These are phyloP conservation scores for Fusarium zealandicum DNA, from an alignment of 2,329 filamentous ascomycete genomes.

Conservation along the genomic window DNA sequence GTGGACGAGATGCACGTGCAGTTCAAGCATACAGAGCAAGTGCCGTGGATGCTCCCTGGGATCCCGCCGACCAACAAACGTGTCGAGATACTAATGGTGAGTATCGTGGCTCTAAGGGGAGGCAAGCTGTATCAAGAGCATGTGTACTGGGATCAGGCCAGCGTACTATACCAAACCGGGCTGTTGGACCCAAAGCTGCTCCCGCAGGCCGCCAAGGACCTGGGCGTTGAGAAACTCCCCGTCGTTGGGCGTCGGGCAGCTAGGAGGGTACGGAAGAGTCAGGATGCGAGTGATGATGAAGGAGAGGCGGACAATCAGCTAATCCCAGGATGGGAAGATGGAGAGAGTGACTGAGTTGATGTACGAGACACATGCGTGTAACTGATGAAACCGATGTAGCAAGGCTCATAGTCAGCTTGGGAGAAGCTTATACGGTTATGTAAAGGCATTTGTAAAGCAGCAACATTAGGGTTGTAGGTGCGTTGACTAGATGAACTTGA, in stretches of 20 bases:
- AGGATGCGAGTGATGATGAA: conserved; percentile 42
- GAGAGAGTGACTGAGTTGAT: not conserved
- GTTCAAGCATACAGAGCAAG: conserved; percentile 63
- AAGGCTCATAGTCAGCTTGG: too few relatives aligned
- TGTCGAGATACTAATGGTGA: conserved; percentile 64
- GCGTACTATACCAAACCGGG: conserved; percentile 65
- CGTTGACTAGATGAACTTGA: too few relatives aligned
- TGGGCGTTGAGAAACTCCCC: conserved; percentile 49
- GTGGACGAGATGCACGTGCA: conserved; percentile 68
- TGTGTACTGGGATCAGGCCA: conserved; percentile 70
- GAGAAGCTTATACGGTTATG: too few relatives aligned
- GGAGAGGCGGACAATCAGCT: conserved; percentile 54
- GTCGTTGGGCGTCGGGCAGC: conserved; percentile 52
- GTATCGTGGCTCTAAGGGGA: conserved; percentile 65
- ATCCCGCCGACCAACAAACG: conserved; percentile 61
- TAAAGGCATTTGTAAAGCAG: too few relatives aligned
- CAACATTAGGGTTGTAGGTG: too few relatives aligned
- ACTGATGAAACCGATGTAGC: too few relatives aligned
- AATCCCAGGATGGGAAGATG: conserved; percentile 48
- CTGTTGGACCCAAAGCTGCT: conserved; percentile 55
- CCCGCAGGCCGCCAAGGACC: conserved; percentile 45
- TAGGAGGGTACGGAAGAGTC: conserved; percentile 43
- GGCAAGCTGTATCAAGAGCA: conserved; percentile 69
- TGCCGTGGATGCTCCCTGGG: conserved; percentile 69
- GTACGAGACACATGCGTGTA: too few relatives aligned